Evolutionary conservation across 2,329 filamentous ascomycete species (phyloP), one percentile per base, ranked within the genome.

Genomic region (Ceratocystis cacaofunesta): DNA sequence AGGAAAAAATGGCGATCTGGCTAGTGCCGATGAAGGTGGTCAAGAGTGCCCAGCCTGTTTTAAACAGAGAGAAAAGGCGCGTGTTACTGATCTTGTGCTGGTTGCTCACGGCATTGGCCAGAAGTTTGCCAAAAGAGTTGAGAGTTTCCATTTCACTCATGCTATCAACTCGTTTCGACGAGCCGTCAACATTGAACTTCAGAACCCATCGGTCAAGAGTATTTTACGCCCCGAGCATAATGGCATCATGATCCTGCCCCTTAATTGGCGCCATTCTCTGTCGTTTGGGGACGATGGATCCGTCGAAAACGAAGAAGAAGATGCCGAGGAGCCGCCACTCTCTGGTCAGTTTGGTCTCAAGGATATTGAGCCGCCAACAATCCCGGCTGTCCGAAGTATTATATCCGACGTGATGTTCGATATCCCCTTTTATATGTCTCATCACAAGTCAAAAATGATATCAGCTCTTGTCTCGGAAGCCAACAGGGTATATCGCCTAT

Each of bases 331-430:
- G 1, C 77, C 81, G 3, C 79, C 84, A 41, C 36, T 64, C 19
- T 60, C 64, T 19, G 48, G 41, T 7, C 86, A 86, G 48, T 82
- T 81, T 69, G 74, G 76, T 0, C 79, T 99, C 15, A 88, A 92
- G 70, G 92, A 97, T 70, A 96, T 99, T 69, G 96, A 95, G 4
- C 92, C 91, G 0, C 83, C 86, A 52, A 94, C 90, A 0, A 89
- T 99, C 36, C 92, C 92, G 0, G 91, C 90, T 0, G 88, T 99
- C n/a, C 86, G 94, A 58, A 90, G 88, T 72, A 85, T 99, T 72
- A 95, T 99, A 68, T 95, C 89, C 52, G 94, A 99, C 73, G 90
- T 99, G 70, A 96, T 99, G 90, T 87, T 97, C 62, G 94, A 99
- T 73, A 92, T 99, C 62, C 94, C 94, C 0, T 97, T 96, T 73